Base-by-base conservation (phyloP, 2,329 filamentous ascomycete genomes). In the Colletotrichum scovillei region DNA sequence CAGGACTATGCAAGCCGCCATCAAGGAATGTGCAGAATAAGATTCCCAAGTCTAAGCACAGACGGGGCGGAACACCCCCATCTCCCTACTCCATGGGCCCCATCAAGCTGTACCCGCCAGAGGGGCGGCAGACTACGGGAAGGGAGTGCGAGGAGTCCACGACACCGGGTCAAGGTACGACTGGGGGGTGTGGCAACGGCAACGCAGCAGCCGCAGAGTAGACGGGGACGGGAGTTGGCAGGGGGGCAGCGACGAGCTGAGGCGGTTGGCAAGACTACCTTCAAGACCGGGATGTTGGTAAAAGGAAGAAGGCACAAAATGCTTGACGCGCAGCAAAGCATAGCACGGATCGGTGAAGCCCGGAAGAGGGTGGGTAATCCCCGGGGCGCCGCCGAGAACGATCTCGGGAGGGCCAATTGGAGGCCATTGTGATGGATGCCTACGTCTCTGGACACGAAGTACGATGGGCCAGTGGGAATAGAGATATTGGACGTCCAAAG, bases 371-470 rank as follows among this genome's bases (percentile, higher is more conserved):
- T 59, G 55, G 24, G 46, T 52, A 28, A n/a, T 12, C n/a, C 49
- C 49, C 42, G 32, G 42, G 42, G 46, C 55, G 38, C 57, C 58
- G 38, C 30, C 28, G 5, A 49, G 42, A 8, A 8, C 32, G 67
- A 60, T n/a, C n/a, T 63, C 57, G 46, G 59, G 49, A 63, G n/a
- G 32, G 32, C 52, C 66, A 56, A 19, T 53, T 5, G 12, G 67
- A 46, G 56, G n/a, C 26, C 22, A 57, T 71, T 66, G 65, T 66
- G 66, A 53, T 42, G 57, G 46, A 12, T 24, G 38, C 52, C 46
- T 38, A 42, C 57, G 60, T 63, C 42, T 24, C 58, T 16, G 59
- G 38, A 74, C 53, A 60, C 73, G 73, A 74, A 62, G 74, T 75
- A 74, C 73, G 66, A 75, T 46, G 24, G 28, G 22, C 58, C 42